Evolutionary conservation across 2,329 filamentous ascomycete genomes (phyloP), one percentile per base, ranked within the genome.

Genomic region (Penicillium sp.): DNA sequence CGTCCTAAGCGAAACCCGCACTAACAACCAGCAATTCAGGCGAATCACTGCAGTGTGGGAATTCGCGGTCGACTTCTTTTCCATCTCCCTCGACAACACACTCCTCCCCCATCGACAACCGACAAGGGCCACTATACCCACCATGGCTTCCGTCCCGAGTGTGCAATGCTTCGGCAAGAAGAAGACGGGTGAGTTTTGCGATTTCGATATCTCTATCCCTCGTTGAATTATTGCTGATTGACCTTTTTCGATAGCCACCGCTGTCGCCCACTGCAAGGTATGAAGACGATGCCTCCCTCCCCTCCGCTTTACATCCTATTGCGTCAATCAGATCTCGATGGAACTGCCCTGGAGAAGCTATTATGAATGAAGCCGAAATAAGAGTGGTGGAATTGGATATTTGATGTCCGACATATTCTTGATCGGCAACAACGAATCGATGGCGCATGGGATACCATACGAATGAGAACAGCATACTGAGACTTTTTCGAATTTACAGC

Each of bases 121-220:
- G n/a, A n/a, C n/a, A n/a, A n/a, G n/a, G n/a, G n/a, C n/a, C n/a
- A n/a, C n/a, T n/a, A n/a, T n/a, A n/a, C 68, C 64, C 82, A 89
- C 76, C 80, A 90, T 91, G 87, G 88, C 89, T 80, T 82, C 87
- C 74, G 82, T 84, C 72, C 88, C 89, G 82, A 89, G 86, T 81
- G 89, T 92, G 75, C 92, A 96, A 87, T 96, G 92, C 89, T 97
- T 97, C 89, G 92, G 92, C 88, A 97, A 97, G 89, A 92, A 92
- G 86, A 91, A 90, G 86, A 92, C 87, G 77, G 79, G 79, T 81
- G 73, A 65, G 75, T 66, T 23, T 58, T 51, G 52, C 51, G 53
- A 49, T 43, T 51, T 56, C 53, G 44, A 50, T 40, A 37, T 55
- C 48, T 57, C 49, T 45, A 12, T 46, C 43, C 25, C 47, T 53